Conservation (phyloP, 352 stramenopile species). For the Globisporangium heterothallicum region DNA sequence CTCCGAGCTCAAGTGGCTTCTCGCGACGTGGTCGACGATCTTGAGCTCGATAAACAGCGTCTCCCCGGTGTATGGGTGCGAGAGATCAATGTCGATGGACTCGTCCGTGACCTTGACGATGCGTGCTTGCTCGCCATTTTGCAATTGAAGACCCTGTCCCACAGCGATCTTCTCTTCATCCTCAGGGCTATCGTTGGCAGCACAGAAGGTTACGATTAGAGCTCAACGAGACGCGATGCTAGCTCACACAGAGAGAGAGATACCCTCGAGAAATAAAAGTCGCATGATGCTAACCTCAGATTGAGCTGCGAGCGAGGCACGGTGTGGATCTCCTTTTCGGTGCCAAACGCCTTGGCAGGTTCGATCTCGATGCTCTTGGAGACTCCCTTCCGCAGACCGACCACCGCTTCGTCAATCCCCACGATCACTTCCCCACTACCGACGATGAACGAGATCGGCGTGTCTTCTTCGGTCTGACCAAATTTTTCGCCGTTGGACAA, state of each 20-base stretch:
- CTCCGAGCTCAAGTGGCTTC: constrained; percentile 32
- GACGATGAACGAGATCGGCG: constrained; percentile 65
- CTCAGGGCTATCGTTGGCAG: constrained; percentile 29
- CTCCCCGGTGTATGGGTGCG: constrained; percentile 72
- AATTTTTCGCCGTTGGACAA: constrained; percentile 57
- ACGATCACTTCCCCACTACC: constrained; percentile 62
- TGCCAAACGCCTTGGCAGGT: constrained; percentile 62
- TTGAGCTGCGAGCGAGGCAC: constrained; percentile 73
- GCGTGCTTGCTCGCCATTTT: constrained; percentile 49
- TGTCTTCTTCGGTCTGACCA: constrained; percentile 38
- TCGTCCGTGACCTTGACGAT: constrained; percentile 71
- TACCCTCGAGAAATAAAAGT: no score
- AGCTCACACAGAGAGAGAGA: no score
- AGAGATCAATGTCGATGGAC: constrained; percentile 66
- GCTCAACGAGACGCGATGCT: no score
- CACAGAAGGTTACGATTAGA: no score
- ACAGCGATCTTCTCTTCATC: constrained; percentile 66
- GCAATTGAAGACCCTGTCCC: constrained; percentile 52
- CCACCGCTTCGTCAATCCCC: constrained; percentile 64
- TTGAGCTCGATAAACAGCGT: constrained; percentile 71
- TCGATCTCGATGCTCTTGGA: constrained; percentile 58
- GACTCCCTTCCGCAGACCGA: constrained; percentile 61
- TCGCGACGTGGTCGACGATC: constrained; percentile 53
- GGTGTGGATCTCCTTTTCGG: constrained; percentile 51
- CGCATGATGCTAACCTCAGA: constrained; percentile 29